Percentiles rank a stretch among this genome's conserved stretches.
Evolutionary conservation across 2,329 filamentous ascomycete species (phyloP).

Genomic region (Domatiomyces catenatus): DNA sequence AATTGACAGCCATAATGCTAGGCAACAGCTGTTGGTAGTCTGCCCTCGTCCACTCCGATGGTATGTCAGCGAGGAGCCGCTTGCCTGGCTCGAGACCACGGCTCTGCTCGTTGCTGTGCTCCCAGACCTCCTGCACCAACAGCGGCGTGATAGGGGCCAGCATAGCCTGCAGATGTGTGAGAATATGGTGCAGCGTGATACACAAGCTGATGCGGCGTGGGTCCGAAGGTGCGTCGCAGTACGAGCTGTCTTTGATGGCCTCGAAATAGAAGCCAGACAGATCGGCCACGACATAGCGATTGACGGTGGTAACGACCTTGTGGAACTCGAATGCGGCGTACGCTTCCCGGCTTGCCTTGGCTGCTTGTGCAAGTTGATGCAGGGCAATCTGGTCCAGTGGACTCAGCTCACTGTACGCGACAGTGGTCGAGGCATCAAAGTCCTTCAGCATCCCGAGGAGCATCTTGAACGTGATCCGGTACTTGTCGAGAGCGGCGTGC

Average conservation of each 20-base stretch:
- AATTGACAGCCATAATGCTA: constrained; percentile 36
- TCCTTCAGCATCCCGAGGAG: constrained; percentile 59
- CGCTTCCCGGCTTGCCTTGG: constrained; percentile 47
- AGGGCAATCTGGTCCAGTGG: constrained; percentile 62
- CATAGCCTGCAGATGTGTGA: constrained; percentile 59
- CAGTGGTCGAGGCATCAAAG: constrained; percentile 29
- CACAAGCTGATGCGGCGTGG: constrained; percentile 43
- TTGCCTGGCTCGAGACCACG: constrained; percentile 25
- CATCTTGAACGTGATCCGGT: constrained; percentile 80
- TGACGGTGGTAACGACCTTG: constrained; percentile 57
- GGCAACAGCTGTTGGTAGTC: constrained; percentile 16
- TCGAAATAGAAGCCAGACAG: constrained; percentile 92
- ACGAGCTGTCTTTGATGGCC: constrained; percentile 76
- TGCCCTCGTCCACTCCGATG: constrained; percentile 20
- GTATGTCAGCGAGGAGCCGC: not conserved
- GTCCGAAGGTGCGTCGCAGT: constrained; percentile 60
- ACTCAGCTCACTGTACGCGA: constrained; percentile 19
- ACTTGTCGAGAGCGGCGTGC: constrained; percentile 66
- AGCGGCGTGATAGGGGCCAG: constrained; percentile 67
- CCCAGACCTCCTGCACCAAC: constrained; percentile 79
- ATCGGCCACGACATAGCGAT: constrained; percentile 66
- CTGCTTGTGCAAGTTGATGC: constrained; percentile 53
- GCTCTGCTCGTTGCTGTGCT: constrained; percentile 53
- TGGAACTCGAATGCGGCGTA: constrained; percentile 68
- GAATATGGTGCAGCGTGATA: constrained; percentile 44